Percentiles rank a stretch among this genome's conserved stretches.
Conservation (phyloP, 208 protist species). For the Trypanosoma cruzi region DNA sequence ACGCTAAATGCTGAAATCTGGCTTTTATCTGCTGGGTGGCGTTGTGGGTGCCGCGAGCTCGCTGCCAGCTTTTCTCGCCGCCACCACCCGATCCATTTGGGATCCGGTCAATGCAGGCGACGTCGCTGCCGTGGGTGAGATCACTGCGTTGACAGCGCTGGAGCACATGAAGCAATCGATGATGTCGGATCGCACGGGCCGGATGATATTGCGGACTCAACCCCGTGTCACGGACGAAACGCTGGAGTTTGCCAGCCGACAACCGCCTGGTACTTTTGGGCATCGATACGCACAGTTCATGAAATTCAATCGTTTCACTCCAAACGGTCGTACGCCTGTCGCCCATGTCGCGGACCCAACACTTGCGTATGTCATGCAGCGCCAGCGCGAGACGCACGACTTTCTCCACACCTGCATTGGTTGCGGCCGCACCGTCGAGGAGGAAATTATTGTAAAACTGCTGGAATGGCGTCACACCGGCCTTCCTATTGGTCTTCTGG, state of each 20-base stretch:
- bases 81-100: conserved; percentile 58
- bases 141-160: conserved; percentile 60
- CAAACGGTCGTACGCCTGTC: conserved; percentile 66
- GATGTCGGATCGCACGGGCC: conserved; percentile 75
- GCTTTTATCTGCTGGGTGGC: conserved; percentile 34
- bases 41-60: conserved; percentile 29
- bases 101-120: conserved; percentile 67
- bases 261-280: conserved; percentile 69
- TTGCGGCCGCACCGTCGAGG: conserved; percentile 80
- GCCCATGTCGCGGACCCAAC: conserved; percentile 65
- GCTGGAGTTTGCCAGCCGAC: conserved; percentile 46
- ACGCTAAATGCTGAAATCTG: conserved; percentile 6
- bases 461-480: conserved; percentile 85
- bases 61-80: conserved; percentile 47
- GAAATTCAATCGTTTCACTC: conserved; percentile 77
- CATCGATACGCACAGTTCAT: conserved; percentile 79
- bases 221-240: conserved; percentile 63
- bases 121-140: conserved; percentile 76
- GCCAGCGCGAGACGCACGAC: conserved; percentile 88
- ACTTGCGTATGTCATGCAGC: conserved; percentile 84
- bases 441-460: conserved; percentile 86
- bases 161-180: conserved; percentile 73
- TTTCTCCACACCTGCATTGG: conserved; percentile 70
- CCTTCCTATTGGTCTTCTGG: conserved; percentile 72
- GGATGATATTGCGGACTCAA: conserved; percentile 57